Evolutionary conservation across 2,329 filamentous ascomycete genomes (phyloP).

Genomic region (Fusarium euwallaceae): DNA sequence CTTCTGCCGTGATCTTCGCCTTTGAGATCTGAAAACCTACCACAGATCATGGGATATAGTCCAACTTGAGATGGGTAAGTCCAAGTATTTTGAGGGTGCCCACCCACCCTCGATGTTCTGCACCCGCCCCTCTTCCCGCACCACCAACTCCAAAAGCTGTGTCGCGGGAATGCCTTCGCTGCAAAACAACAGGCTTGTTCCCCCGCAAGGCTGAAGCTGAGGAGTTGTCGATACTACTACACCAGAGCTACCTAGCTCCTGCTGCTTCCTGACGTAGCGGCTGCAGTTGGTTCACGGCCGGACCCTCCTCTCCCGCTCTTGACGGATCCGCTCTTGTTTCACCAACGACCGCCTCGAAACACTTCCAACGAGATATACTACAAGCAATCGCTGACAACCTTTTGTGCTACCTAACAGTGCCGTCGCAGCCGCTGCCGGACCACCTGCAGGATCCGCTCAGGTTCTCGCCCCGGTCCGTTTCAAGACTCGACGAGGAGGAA

Average conservation of each 20-base stretch:
- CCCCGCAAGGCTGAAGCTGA: conserved; percentile 4
- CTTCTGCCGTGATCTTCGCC: conserved; percentile 20
- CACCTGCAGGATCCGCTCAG: conserved; percentile 65
- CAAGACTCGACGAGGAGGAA: conserved; percentile 66
- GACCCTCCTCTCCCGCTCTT: conserved; percentile 20
- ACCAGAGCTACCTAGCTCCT: conserved; percentile 3
- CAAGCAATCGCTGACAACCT: conserved; percentile 40
- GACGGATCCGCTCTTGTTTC: conserved; percentile 35
- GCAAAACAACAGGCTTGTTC: conserved; percentile 6
- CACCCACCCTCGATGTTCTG: conserved; percentile 33
- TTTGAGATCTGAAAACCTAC: conserved; percentile 30
- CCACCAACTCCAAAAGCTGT: conserved; percentile 33
- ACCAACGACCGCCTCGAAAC: conserved; percentile 32
- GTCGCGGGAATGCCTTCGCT: conserved; percentile 45
- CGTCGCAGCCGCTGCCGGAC: conserved; percentile 71
- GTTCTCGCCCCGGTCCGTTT: conserved; percentile 64
- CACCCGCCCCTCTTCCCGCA: conserved; percentile 41
- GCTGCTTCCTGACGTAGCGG: neutral
- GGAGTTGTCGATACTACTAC: neutral
- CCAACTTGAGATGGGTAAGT: conserved; percentile 54
- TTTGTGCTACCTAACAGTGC: conserved; percentile 58
- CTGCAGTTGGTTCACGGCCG: conserved; percentile 15
- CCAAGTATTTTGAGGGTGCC: conserved; percentile 32
- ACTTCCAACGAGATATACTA: conserved; percentile 25
- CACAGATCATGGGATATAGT: conserved; percentile 51